Base-by-base conservation (phyloP, 441 rosid species). In the Adansonia madagascariensis region DNA sequence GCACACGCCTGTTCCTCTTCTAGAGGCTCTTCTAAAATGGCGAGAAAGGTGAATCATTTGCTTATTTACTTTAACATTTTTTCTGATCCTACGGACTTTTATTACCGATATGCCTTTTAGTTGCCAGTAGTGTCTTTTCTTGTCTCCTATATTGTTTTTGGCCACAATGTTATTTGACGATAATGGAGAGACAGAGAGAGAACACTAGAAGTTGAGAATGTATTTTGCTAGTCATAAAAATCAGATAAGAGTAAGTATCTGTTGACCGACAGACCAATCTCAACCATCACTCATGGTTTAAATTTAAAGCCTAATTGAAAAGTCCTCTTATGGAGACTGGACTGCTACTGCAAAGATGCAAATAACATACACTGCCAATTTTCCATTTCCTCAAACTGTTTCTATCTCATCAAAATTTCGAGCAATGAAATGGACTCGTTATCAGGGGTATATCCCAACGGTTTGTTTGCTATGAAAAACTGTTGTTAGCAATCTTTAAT, bases 11-110 rank as follows among this genome's bases (percentile, higher is more conserved):
- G 96, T 93, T 57, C 98, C 98, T 57, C 98, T 96, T 83, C 78
- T 96, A 75, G 99, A 96, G 88, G 98, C 98, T 86, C 94, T 96
- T 76, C 97, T 96, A 67, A 88, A 80, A 85, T 96, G 99, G 99
- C 89, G 99, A 84, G 98, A 92, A 85, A 88, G 89, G 98, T 91
- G 78, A 55, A 79, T 66, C n/a, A 41, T 61, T 75, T 63, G 18
- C 55, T 75, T 6, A 63, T 73, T 44, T 76, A 56, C 8, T 12
- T 46, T 46, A 46, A 55, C 39, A 39, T 65, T 50, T 63, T 64
- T 39, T 53, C 0, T 8, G 14, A 8, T 75, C 60, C 10, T 18
- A 15, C 6, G 6, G 7, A 41, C 17, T 44, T 14, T 41, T 17
- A 56, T 44, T 59, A 15, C 52, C 1, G 1, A 39, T 57, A 17